Conservation (phyloP, 345 rosid species). For the Kandelia obovata region DNA sequence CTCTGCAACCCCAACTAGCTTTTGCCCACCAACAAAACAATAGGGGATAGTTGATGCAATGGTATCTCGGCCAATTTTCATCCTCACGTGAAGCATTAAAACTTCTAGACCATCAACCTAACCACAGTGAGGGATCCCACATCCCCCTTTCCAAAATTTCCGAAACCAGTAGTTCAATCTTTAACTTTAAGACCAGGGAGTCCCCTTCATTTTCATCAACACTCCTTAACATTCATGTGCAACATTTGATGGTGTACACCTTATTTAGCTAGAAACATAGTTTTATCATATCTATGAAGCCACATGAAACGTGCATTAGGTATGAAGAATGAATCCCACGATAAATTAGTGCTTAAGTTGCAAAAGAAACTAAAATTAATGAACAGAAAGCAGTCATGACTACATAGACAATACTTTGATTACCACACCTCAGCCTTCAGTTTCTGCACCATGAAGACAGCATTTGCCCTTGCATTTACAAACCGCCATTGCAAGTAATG, state of each 20-base stretch:
- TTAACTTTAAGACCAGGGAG: too few species aligned
- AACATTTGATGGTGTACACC: too few species aligned
- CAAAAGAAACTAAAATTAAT: background rate
- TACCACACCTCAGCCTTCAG: slow-evolving; percentile 66
- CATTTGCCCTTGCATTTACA: slow-evolving; percentile 73
- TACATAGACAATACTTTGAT: background rate
- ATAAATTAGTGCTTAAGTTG: background rate
- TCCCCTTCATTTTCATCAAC: too few species aligned
- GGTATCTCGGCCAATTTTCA: background rate
- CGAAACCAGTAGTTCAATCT: background rate
- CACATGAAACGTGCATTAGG: background rate
- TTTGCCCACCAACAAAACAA: background rate
- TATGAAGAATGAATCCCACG: background rate
- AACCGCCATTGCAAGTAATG: slow-evolving; percentile 83
- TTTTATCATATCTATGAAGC: background rate
- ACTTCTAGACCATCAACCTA: background rate
- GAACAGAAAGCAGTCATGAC: slow-evolving; percentile 6
- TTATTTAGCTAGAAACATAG: too few species aligned
- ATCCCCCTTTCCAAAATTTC: background rate
- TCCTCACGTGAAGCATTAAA: background rate
- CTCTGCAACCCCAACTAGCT: background rate
- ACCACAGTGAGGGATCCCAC: background rate
- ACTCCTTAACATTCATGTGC: too few species aligned
- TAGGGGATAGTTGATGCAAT: background rate
- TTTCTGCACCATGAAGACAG: slow-evolving; percentile 61